Percentiles rank a stretch among this genome's conserved stretches.
Evolutionary conservation across 1,139 yeast species (phyloP).

Genomic region (Magnusiomyces magnusii): DNA sequence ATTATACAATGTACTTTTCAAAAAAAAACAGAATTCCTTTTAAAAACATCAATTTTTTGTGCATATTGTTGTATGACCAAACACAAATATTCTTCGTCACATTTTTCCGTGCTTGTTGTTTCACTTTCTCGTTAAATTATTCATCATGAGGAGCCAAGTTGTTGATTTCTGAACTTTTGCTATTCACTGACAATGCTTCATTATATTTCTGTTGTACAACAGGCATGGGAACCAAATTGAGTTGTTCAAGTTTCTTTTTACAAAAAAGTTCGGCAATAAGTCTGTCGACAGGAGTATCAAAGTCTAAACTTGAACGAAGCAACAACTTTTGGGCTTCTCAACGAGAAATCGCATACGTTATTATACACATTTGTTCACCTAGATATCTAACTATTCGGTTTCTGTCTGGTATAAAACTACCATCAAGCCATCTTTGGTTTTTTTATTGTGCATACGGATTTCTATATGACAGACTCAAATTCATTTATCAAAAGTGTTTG

Average conservation of each 20-base stretch:
- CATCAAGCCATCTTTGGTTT: background rate
- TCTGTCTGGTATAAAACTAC: background rate
- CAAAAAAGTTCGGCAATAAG: slow-evolving; percentile 14
- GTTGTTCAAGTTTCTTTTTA: background rate
- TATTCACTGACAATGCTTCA: background rate
- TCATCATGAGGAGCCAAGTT: background rate
- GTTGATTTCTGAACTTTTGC: background rate
- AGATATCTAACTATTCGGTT: background rate
- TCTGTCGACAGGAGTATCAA: slow-evolving; percentile 19
- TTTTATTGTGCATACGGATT: background rate
- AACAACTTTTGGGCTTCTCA: slow-evolving; percentile 19
- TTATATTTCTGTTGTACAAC: slow-evolving; percentile 3
- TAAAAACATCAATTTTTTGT: background rate
- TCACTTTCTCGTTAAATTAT: background rate
- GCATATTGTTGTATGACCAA: background rate
- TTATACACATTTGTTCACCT: slow-evolving; percentile 17
- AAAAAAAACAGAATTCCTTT: background rate
- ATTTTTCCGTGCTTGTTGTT: background rate
- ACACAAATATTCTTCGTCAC: background rate
- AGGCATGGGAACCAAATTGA: background rate
- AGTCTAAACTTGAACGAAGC: slow-evolving; percentile 17
- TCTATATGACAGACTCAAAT: background rate
- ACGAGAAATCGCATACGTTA: slow-evolving; percentile 19
- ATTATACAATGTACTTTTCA: background rate
- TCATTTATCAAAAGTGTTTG: no score